Conservation (phyloP, 73 alveolate genomes). For the Uronychia setigera region DNA sequence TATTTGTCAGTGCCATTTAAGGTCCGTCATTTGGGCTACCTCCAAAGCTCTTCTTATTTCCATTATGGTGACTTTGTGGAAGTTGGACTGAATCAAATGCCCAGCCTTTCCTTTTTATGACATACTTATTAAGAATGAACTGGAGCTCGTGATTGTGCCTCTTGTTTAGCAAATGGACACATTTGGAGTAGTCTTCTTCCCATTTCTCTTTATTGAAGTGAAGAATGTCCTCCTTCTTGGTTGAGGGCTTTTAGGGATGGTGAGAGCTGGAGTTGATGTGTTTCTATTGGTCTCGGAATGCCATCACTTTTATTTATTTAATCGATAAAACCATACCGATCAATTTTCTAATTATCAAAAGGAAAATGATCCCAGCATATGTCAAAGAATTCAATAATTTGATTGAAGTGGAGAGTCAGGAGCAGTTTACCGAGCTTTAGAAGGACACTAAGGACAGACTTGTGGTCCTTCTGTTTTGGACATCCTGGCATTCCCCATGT, state of each 20-base stretch:
- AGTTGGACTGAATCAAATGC: background rate
- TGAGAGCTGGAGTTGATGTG: background rate
- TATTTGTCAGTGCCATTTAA: background rate
- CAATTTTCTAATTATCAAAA: too few relatives aligned
- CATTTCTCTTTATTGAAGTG: background rate
- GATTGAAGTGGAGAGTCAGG: background rate
- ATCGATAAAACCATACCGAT: too few relatives aligned
- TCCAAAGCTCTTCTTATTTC: background rate
- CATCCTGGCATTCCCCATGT: conserved; percentile 54
- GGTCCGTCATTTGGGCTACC: background rate
- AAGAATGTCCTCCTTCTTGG: background rate
- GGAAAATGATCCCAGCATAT: background rate
- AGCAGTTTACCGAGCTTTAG: conserved; percentile 13
- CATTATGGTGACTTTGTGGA: too few relatives aligned
- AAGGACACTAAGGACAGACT: conserved; percentile 31
- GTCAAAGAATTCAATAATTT: background rate
- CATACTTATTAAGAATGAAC: background rate
- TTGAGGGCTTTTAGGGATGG: background rate
- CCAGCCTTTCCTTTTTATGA: background rate
- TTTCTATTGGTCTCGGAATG: background rate
- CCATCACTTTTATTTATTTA: background rate
- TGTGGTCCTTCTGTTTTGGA: conserved; percentile 47
- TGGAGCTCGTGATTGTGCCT: background rate
- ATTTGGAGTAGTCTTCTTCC: background rate
- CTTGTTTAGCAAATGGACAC: background rate